Evolutionary conservation across 108 stramenopile genomes (phyloP), one percentile per base, ranked within the genome.

Genomic region (Discostella stelligeroides): DNA sequence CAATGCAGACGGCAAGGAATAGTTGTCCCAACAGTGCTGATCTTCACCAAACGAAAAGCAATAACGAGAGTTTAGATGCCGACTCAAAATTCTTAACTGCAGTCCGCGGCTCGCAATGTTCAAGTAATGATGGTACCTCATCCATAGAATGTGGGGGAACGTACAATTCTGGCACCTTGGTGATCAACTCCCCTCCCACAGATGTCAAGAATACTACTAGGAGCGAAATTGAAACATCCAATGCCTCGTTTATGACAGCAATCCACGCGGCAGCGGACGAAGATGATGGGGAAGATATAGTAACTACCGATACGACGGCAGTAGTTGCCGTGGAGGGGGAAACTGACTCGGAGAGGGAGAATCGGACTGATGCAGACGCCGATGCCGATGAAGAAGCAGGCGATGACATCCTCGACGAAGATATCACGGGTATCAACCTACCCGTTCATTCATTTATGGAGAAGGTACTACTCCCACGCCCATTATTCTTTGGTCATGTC

Each of bases 401-500:
- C 17, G 68, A 57, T 25, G 68, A 69, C 15, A 28, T 60, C 10
- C 42, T 45, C 24, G 68, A 70, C 27, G 68, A 73, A n/a, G 72
- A 80, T 46, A 73, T 72, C 4, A 71, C 72, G 5, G 72, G 54
- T 11, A 25, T 73, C 21, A 46, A 28, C 28, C 40, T 80, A 15
- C 79, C 79, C 1, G 34, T 61, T 18, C 74, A 70, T 20, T 87
- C 91, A 72, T 88, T 81, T 54, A 67, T 73, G 18, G 90, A 95
- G 73, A 81, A 81, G 57, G 90, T 95, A 0, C 56, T 72, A 24
- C 46, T 95, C 20, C 86, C 83, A n/a, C 83, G 88, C 38, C 91
- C 94, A 24, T 68, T 95, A 39, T 95, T 95, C 67, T 95, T 95
- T 68, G 94, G 94, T 7, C 72, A 84, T 43, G 43, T 68, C 0